Conservation (phyloP, 768 basidiomycete species). For the Leccinum ochraceum region DNA sequence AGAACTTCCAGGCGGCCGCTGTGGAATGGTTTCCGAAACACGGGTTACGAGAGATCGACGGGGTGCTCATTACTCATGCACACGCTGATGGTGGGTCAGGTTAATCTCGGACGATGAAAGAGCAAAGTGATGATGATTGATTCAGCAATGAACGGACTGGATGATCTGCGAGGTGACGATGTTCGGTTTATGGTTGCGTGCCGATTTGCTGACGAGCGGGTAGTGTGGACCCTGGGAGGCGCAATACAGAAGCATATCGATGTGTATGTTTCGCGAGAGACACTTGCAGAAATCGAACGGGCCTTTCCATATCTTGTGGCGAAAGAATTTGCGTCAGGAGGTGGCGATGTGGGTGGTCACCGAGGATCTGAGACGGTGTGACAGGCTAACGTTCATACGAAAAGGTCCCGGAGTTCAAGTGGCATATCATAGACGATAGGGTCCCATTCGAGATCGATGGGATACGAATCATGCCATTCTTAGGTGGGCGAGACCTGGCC, state of each 20-base stretch:
- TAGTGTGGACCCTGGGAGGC: slow-evolving; percentile 72
- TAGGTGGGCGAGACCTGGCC: slow-evolving; percentile 40
- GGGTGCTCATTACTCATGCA: slow-evolving; percentile 82
- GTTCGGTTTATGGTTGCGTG: background rate
- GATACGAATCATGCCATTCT: slow-evolving; percentile 63
- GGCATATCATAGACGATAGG: slow-evolving; percentile 76
- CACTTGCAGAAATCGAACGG: slow-evolving; percentile 63
- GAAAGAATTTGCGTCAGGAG: slow-evolving; percentile 75
- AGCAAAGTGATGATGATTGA: background rate
- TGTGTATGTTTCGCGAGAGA: slow-evolving; percentile 66
- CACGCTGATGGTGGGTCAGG: slow-evolving; percentile 69
- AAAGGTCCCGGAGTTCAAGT: slow-evolving; percentile 80
- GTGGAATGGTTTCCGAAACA: slow-evolving; percentile 68
- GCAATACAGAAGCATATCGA: slow-evolving; percentile 74
- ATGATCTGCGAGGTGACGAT: slow-evolving; percentile 74
- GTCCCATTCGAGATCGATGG: slow-evolving; percentile 67
- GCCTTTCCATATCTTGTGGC: slow-evolving; percentile 83
- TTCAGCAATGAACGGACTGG: slow-evolving; percentile 85
- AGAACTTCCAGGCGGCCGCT: slow-evolving; percentile 69
- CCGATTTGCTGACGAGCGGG: slow-evolving; percentile 9
- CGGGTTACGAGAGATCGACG: slow-evolving; percentile 69
- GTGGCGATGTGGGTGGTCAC: slow-evolving; percentile 63
- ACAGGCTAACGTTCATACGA: slow-evolving; percentile 6
- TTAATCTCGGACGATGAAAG: background rate
- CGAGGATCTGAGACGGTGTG: background rate